Percentiles rank a stretch among this genome's conserved stretches.
Evolutionary conservation across 148 eudicot species (phyloP).

Genomic region (Talinum fruticosum): DNA sequence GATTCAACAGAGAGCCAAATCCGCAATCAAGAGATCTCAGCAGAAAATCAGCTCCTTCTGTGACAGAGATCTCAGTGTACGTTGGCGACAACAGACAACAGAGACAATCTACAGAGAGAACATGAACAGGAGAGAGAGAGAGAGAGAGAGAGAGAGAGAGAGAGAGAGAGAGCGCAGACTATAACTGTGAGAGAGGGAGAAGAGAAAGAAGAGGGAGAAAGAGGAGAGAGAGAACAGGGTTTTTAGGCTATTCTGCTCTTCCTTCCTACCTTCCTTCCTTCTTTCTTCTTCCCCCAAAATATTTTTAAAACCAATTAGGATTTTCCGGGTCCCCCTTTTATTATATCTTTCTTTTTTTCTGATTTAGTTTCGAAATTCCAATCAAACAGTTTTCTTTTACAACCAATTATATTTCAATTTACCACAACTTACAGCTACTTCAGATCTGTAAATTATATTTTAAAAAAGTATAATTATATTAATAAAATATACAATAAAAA

Average conservation of each 20-base stretch:
- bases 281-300: neutral
- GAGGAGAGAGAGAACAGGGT: neutral
- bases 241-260: conserved; percentile 13
- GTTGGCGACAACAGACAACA: neutral
- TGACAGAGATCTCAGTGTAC: conserved; percentile 20
- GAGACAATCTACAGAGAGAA: conserved; percentile 3
- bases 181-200: neutral
- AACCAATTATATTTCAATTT: neutral
- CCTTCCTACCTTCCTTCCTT: neutral
- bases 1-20: conserved; percentile 19
- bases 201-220: conserved; percentile 14
- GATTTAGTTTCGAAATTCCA: conserved; percentile 8
- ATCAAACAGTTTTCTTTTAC: conserved; percentile 6
- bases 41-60: conserved; percentile 8
- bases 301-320: conserved; percentile 28
- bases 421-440: neutral
- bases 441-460: neutral
- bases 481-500: too few relatives aligned
- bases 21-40: conserved; percentile 21
- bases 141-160: conserved; percentile 17
- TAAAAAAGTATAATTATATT: too few relatives aligned
- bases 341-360: neutral
- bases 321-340: conserved; percentile 18
- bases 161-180: neutral
- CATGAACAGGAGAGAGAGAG: neutral